Evolutionary conservation across 805 yeast species (phyloP), one percentile per base, ranked within the genome.

Genomic region (Clavispora vitiphila): DNA sequence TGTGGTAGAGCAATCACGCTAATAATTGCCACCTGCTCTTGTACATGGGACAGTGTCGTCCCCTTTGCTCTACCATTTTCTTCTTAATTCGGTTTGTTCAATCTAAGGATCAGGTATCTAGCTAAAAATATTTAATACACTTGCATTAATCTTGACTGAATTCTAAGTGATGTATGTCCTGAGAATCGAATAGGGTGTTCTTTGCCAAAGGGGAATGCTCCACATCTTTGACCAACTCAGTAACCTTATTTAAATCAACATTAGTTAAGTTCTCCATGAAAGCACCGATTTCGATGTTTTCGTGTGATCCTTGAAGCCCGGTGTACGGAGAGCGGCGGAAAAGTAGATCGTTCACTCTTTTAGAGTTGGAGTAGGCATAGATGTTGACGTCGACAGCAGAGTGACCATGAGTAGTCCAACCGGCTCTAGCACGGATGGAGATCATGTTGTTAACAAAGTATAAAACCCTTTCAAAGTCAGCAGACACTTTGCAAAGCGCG

Each of bases 401-500:
- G 62, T 90, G 98, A 23, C 97, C 98, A 56, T 88, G 95, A 0
- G 97, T 90, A 8, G 95, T 74, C 96, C 96, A 90, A n/a, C 96
- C 97, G 14, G 88, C 78, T 61, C 85, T 85, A 0, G 97, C 88
- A 49, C 96, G 77, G n/a, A 65, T 55, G 1, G 95, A 84, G 9
- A 88, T 76, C 76, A 90, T 76, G 41, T 80, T 72, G 55, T 86
- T 83, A 42, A 88, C 61, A 30, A 71, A 64, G 46, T 79, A 79
- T 19, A 78, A 47, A 9, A 84, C 58, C 2, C 45, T 53, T 3
- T 61, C 55, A 20, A 82, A 63, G 39, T 54, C 42, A 12, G 39
- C 14, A 4, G 49, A 23, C 16, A 48, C 39, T 8, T 47, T 40
- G 19, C 49, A 41, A 20, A 67, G 56, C 14, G 38, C 30, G 14